phyloP scores from a whole-genome alignment of 176 grass and related monocot species.

The Phoenix dactylifera region DNA sequence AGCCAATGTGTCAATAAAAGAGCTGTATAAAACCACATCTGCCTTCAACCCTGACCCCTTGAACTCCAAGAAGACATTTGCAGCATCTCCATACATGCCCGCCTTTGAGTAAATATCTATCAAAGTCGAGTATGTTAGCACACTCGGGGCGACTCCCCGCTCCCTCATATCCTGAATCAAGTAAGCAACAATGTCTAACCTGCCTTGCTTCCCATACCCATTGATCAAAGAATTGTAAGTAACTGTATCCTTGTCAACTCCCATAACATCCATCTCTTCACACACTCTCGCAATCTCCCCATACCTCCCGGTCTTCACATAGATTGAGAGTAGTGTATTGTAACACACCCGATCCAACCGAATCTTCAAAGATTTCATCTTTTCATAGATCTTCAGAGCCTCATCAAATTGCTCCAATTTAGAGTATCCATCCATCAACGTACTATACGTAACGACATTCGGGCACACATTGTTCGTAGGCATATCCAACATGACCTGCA shows the following conservation, averaged over 20 bases:
- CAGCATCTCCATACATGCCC: conserved; percentile 91
- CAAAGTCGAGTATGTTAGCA: conserved; percentile 90
- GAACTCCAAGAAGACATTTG: conserved; percentile 90
- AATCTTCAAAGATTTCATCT: conserved; percentile 79
- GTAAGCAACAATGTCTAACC: conserved; percentile 63
- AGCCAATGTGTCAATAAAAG: conserved; percentile 93
- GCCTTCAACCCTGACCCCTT: conserved; percentile 88
- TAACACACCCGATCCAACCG: conserved; percentile 81
- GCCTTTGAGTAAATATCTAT: conserved; percentile 98
- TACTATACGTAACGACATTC: conserved; percentile 96
- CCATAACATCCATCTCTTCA: conserved; percentile 65
- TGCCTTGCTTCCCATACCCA: conserved; percentile 92
- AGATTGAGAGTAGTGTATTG: conserved; percentile 87
- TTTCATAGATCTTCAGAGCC: conserved; percentile 60
- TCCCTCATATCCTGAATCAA: conserved; percentile 95
- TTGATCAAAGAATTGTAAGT: conserved; percentile 97
- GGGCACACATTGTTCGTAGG: conserved; percentile 53
- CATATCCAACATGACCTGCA: conserved; percentile 72
- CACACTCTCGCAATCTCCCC: conserved; percentile 73
- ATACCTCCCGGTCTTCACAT: conserved; percentile 77
- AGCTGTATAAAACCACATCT: conserved; percentile 94
- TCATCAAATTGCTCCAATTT: conserved; percentile 91
- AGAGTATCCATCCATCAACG: conserved; percentile 92
- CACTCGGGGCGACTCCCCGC: conserved; percentile 51
- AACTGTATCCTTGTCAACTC: conserved; percentile 89